phyloP scores from a whole-genome alignment of 2,329 filamentous ascomycete species.

The Fusarium virguliforme region DNA sequence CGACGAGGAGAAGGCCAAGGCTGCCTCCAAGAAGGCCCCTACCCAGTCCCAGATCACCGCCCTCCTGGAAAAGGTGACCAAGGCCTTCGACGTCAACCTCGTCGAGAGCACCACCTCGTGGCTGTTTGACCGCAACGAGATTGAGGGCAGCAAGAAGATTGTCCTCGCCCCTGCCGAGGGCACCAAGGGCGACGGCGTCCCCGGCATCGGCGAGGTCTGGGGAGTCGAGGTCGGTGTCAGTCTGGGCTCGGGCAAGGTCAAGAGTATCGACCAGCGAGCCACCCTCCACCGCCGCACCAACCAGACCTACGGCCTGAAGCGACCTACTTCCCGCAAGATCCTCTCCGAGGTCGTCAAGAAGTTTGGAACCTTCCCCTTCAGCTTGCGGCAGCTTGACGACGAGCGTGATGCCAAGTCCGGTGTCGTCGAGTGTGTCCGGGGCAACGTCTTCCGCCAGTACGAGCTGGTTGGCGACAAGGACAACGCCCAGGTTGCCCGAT shows the following conservation, averaged over 20 bases:
- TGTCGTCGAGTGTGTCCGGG: slow-evolving; percentile 95
- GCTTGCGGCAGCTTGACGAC: slow-evolving; percentile 94
- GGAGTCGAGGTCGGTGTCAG: slow-evolving; percentile 97
- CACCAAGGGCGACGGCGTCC: slow-evolving; percentile 89
- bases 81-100: slow-evolving; percentile 90
- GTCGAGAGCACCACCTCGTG: slow-evolving; percentile 99
- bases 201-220: slow-evolving; percentile 95
- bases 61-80: slow-evolving; percentile 91
- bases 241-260: slow-evolving; percentile 93
- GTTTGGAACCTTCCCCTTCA: slow-evolving; percentile 98
- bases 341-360: slow-evolving; percentile 97
- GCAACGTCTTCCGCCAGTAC: slow-evolving; percentile 94
- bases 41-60: slow-evolving; percentile 89
- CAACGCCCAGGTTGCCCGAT: slow-evolving; percentile 83
- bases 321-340: slow-evolving; percentile 91
- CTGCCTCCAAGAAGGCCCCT: slow-evolving; percentile 83
- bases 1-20: slow-evolving; percentile 97
- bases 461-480: slow-evolving; percentile 97
- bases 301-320: slow-evolving; percentile 93
- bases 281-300: slow-evolving; percentile 95
- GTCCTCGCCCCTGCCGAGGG: slow-evolving; percentile 90
- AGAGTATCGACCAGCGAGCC: slow-evolving; percentile 87
- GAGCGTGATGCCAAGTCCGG: slow-evolving; percentile 97
- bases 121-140: slow-evolving; percentile 97
- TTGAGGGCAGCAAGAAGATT: slow-evolving; percentile 98